Base-by-base conservation (phyloP, 1,284 basidiomycete genomes). In the Malassezia obtusa region DNA sequence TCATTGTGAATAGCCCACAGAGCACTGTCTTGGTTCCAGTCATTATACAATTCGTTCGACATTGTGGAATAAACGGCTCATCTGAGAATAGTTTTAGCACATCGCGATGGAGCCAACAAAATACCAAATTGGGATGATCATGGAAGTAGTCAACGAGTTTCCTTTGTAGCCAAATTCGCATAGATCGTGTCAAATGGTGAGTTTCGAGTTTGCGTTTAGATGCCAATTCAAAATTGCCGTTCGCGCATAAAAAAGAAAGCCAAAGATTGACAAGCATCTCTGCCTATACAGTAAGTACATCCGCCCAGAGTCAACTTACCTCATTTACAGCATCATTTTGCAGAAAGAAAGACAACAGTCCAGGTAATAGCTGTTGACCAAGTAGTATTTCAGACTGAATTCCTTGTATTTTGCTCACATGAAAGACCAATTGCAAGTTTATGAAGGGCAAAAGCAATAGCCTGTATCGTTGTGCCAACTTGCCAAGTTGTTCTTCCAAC, bases 101-200 rank as follows among this genome's bases (percentile, higher is more conserved):
- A 38, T 41, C 37, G 4, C 44, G 35, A 17, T 52, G 50, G 6
- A 46, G 28, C 50, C 50, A 52, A 11, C 25, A 28, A 21, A 51
- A 21, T 6, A 28, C 10, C 21, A 21, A 25, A 4, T n/a, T 24
- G 2, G 30, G 32, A 14, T 35, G 22, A n/a, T 14, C 33, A 11
- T 50, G 19, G 4, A 50, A 30, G 21, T 31, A 17, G 9, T 39
- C 30, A 22, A 19, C 12, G 15, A 49, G 2, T 14, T 17, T 24
- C 12, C 3, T 11, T 19, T 14, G n/a, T 4, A 49, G n/a, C 47
- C 47, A 49, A 7, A 7, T 26, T 5, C 33, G n/a, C 8, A 10
- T 7, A 5, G 33, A 11, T 5, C 12, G 6, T 35, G n/a, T 17
- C 14, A 35, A 15, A 15, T 7, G 14, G 8, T 15, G 12, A 4